Conservation (phyloP, 2,329 filamentous ascomycete species). For the Apiospora malaysiana region DNA sequence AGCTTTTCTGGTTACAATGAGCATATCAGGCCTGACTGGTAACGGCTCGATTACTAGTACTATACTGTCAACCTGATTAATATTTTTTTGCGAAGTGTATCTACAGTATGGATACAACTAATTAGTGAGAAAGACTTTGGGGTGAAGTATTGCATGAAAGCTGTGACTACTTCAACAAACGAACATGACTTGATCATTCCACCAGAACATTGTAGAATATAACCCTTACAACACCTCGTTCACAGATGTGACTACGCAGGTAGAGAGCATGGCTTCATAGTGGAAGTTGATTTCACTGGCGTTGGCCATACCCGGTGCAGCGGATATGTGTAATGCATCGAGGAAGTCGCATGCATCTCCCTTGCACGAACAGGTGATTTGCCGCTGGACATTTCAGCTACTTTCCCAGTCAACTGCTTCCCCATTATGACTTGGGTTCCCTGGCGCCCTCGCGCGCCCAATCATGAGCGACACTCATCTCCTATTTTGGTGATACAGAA, state of each 20-base stretch:
- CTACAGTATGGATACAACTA: neutral
- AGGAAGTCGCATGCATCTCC: neutral
- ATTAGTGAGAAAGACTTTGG: neutral
- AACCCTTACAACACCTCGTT: neutral
- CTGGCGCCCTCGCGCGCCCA: neutral
- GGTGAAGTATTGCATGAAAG: neutral
- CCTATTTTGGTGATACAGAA: neutral
- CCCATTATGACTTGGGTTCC: neutral
- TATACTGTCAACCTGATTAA: neutral
- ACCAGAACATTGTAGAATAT: neutral
- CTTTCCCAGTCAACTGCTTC: too few species aligned
- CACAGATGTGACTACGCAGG: neutral
- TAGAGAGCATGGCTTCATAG: neutral
- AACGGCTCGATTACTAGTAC: too few species aligned
- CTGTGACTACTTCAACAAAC: neutral
- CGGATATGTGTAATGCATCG: neutral
- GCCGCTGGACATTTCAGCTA: neutral
- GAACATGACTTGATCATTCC: neutral
- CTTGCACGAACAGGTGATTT: too few species aligned
- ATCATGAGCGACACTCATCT: neutral
- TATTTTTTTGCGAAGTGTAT: neutral
- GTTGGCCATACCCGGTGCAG: neutral
- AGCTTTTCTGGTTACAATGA: too few species aligned
- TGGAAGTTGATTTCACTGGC: neutral
- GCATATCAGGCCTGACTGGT: too few species aligned